A percentile compares a stretch with the other conserved stretches of the same genome.
These are phyloP conservation scores for Apiospora hydei DNA, from an alignment of 2,329 filamentous ascomycete genomes.

Conservation along the genomic window DNA sequence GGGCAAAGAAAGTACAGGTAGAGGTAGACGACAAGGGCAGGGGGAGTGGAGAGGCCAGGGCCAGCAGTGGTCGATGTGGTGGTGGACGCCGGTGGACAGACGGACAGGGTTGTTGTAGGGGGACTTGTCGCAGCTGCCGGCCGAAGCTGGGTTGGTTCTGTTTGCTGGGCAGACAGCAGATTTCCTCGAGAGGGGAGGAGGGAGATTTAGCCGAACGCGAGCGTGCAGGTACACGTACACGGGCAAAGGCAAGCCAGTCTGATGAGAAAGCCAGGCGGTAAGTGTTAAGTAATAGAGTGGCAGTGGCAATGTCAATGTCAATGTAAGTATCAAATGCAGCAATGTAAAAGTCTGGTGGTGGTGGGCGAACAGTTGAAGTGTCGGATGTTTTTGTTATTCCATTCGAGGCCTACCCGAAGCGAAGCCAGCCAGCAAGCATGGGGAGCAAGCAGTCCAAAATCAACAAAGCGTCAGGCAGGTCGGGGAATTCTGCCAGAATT, in stretches of 20 bases:
- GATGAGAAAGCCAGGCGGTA: too few species aligned
- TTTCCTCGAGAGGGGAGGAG: not conserved
- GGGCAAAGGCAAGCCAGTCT: not conserved
- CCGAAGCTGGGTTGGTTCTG: not conserved
- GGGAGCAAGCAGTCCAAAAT: not conserved
- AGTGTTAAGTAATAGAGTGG: too few species aligned
- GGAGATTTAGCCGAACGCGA: conserved; percentile 1
- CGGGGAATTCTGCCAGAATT: not conserved
- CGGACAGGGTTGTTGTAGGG: conserved; percentile 16
- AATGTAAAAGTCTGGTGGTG: not conserved
- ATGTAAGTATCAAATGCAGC: not conserved
- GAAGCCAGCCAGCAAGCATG: not conserved
- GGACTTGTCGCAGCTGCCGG: conserved; percentile 4
- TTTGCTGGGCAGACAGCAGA: not conserved
- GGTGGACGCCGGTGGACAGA: not conserved
- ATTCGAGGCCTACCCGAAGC: not conserved
- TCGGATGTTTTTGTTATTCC: not conserved
- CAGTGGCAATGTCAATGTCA: not conserved
- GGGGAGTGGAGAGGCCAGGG: not conserved
- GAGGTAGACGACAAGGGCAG: not conserved
- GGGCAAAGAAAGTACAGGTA: not conserved
- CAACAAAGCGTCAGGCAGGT: not conserved
- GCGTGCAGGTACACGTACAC: too few species aligned
- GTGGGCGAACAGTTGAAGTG: not conserved
- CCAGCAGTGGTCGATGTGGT: conserved; percentile 3